Conservation (phyloP, 164 flowering plant genomes). For the Tetrastigma voinierianum region DNA sequence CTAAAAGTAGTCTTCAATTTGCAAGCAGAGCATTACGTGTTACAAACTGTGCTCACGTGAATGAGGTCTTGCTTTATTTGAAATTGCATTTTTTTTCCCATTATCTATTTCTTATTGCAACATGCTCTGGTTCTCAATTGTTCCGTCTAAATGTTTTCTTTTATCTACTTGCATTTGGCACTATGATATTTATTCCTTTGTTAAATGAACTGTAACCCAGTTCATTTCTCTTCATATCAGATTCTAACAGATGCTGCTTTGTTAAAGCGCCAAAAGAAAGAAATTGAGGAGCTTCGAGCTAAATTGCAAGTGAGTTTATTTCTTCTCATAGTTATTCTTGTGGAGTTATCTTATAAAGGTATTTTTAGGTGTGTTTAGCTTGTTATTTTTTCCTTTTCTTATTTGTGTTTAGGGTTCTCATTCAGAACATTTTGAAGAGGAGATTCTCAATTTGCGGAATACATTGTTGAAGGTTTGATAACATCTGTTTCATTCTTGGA, state of each 20-base stretch:
- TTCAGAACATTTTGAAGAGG: slow-evolving; percentile 86
- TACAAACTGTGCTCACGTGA: slow-evolving; percentile 89
- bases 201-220: neutral
- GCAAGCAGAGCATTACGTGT: slow-evolving; percentile 96
- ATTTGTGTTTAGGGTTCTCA: slow-evolving; percentile 60
- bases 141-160: neutral
- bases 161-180: neutral
- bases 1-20: slow-evolving; percentile 97
- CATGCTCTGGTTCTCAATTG: neutral
- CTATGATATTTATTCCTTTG: neutral
- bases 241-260: slow-evolving; percentile 97
- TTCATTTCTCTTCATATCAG: slow-evolving; percentile 30
- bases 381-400: neutral
- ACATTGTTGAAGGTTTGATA: slow-evolving; percentile 72
- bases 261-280: slow-evolving; percentile 96
- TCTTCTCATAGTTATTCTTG: neutral
- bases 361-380: neutral
- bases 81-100: neutral
- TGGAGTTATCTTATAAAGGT: slow-evolving; percentile 2
- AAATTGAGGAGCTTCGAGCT: slow-evolving; percentile 91
- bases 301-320: slow-evolving; percentile 66
- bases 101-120: slow-evolving; percentile 3
- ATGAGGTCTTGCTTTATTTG: slow-evolving; percentile 62
- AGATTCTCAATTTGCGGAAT: slow-evolving; percentile 82
- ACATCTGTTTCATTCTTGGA: neutral